Percentiles rank a stretch among this genome's conserved stretches.
These are phyloP conservation scores for Collybia sordida DNA, from an alignment of 768 basidiomycete species.

Conservation along the genomic window DNA sequence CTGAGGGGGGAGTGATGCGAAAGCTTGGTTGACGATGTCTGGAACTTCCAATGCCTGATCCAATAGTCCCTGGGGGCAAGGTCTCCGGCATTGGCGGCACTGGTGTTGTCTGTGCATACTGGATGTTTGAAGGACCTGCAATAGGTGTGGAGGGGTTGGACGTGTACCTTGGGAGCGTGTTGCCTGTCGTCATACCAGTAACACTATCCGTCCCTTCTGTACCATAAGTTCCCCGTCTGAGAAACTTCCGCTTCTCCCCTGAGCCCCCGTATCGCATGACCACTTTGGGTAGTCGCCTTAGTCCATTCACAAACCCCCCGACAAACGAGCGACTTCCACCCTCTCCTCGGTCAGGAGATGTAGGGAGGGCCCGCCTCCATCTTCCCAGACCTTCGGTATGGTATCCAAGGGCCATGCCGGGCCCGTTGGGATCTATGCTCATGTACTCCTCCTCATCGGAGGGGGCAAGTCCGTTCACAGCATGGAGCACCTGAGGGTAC, in stretches of 20 bases:
- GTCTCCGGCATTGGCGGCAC: slow-evolving; percentile 18
- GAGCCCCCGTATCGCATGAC: slow-evolving; percentile 27
- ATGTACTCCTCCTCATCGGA: slow-evolving; percentile 32
- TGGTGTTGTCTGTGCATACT: slow-evolving; percentile 32
- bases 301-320: slow-evolving; percentile 34
- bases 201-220: slow-evolving; percentile 26
- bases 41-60: slow-evolving; percentile 16
- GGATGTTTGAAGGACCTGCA: slow-evolving; percentile 29
- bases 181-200: slow-evolving; percentile 28
- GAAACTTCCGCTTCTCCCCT: slow-evolving; percentile 20
- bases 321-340: slow-evolving; percentile 28
- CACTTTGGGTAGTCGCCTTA: slow-evolving; percentile 30
- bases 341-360: neutral
- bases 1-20: slow-evolving; percentile 29
- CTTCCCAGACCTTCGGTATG: slow-evolving; percentile 14
- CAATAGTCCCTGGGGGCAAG: slow-evolving; percentile 4
- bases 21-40: slow-evolving; percentile 26
- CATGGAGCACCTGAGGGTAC: slow-evolving; percentile 11
- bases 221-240: slow-evolving; percentile 19
- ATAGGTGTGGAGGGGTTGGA: slow-evolving; percentile 38
- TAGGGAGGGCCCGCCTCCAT: slow-evolving; percentile 5
- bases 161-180: slow-evolving; percentile 32
- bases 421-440: slow-evolving; percentile 20
- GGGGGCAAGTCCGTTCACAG: slow-evolving; percentile 15
- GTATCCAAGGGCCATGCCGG: slow-evolving; percentile 13